Percentiles rank a stretch among this genome's conserved stretches.
Evolutionary conservation across 495 filamentous ascomycete genomes (phyloP).

Genomic region (Beverwykella pulmonaria): DNA sequence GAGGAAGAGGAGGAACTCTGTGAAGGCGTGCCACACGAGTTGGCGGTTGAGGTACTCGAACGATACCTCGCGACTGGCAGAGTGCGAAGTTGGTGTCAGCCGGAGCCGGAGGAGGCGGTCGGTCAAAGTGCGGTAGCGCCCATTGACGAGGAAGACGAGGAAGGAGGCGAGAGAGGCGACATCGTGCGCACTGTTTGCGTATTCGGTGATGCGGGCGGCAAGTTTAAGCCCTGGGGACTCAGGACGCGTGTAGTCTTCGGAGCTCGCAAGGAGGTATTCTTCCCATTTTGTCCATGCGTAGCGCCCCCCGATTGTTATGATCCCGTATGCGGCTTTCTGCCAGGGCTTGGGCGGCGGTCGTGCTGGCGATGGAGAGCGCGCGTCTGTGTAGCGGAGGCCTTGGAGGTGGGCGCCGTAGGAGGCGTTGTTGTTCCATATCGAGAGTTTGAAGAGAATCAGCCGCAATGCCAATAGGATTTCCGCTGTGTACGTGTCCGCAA

Average conservation of each 20-base stretch:
- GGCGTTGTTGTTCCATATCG: constrained; percentile 94
- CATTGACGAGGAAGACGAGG: constrained; percentile 84
- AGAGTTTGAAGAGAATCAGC: constrained; percentile 85
- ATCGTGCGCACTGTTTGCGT: constrained; percentile 71
- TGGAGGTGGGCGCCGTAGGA: constrained; percentile 93
- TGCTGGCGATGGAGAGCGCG: constrained; percentile 64
- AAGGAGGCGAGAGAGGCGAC: constrained; percentile 82
- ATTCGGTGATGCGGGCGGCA: constrained; percentile 68
- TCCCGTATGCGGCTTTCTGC: constrained; percentile 83
- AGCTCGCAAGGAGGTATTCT: constrained; percentile 50
- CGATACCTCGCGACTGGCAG: constrained; percentile 84
- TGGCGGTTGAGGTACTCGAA: constrained; percentile 98
- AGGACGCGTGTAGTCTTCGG: constrained; percentile 32
- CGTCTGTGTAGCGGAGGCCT: constrained; percentile 86
- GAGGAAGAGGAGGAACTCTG: constrained; percentile 94
- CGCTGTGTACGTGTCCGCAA: constrained; percentile 78
- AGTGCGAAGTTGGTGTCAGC: constrained; percentile 76
- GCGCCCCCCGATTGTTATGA: constrained; percentile 82
- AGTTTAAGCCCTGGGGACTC: constrained; percentile 56
- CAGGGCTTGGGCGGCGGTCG: constrained; percentile 64
- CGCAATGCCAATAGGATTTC: constrained; percentile 82
- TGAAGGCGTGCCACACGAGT: constrained; percentile 98
- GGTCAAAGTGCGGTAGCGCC: constrained; percentile 85
- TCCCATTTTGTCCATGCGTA: constrained; percentile 93
- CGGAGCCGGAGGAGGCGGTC: constrained; percentile 86